Percentiles rank a stretch among this genome's conserved stretches.
Conservation (phyloP, 1,139 yeast species). For the Citeromyces hawaiiensis region DNA sequence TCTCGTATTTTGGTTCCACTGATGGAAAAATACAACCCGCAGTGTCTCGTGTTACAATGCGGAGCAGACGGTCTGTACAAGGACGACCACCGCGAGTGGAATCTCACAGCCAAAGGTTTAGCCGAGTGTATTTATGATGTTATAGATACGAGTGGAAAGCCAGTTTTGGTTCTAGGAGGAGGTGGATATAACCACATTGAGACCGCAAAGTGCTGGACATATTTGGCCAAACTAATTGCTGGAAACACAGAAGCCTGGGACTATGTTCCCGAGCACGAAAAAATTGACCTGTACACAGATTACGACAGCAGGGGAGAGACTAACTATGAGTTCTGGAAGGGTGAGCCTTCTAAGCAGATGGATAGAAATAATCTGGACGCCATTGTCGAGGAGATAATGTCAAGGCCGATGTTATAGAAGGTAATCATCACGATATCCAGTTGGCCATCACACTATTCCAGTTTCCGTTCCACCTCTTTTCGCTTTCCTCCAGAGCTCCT, state of each 20-base stretch:
- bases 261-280: constrained; percentile 39
- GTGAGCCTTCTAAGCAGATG: constrained; percentile 3
- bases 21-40: constrained; percentile 54
- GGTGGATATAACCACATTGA: constrained; percentile 74
- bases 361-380: background rate
- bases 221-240: constrained; percentile 24
- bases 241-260: constrained; percentile 15
- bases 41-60: constrained; percentile 90
- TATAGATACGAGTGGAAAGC: constrained; percentile 24
- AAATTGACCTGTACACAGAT: constrained; percentile 27
- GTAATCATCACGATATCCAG: background rate
- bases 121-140: constrained; percentile 90
- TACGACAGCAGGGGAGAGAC: constrained; percentile 18
- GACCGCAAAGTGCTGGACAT: constrained; percentile 54
- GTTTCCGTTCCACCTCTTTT: constrained; percentile 58
- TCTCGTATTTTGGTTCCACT: constrained; percentile 73
- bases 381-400: background rate
- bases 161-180: constrained; percentile 87
- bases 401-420: background rate
- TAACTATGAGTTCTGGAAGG: constrained; percentile 31
- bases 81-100: constrained; percentile 88
- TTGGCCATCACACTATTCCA: constrained; percentile 32
- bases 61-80: constrained; percentile 96
- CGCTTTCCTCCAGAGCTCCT: constrained; percentile 66
- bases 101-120: constrained; percentile 80